Conservation (phyloP, 192 early-diverging fungal genomes). For the Backusella australiensis region DNA sequence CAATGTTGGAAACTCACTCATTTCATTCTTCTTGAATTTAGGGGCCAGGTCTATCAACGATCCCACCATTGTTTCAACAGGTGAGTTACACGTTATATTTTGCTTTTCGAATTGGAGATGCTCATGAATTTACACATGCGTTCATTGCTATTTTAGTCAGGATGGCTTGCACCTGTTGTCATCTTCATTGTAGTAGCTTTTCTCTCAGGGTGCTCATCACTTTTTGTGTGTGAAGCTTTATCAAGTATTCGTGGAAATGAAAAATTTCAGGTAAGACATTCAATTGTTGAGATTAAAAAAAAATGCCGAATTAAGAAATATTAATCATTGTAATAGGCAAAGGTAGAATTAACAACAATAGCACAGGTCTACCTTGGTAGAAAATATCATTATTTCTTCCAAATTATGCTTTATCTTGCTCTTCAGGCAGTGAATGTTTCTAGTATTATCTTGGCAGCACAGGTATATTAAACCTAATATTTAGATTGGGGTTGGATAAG, state of each 20-base stretch:
- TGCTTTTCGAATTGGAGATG: background rate
- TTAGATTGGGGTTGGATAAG: background rate
- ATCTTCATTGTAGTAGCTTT: conserved; percentile 54
- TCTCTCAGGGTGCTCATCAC: conserved; percentile 56
- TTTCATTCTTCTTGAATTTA: background rate
- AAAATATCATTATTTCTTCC: conserved; percentile 58
- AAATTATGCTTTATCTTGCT: conserved; percentile 62
- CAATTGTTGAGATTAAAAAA: background rate
- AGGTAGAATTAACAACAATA: conserved; percentile 71
- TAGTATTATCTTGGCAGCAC: conserved; percentile 66
- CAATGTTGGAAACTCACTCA: background rate
- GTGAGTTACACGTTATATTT: conserved; percentile 47
- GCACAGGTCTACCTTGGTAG: conserved; percentile 65
- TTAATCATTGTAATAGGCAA: conserved; percentile 32
- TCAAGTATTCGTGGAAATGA: conserved; percentile 71
- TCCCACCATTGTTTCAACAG: conserved; percentile 58
- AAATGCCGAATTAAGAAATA: background rate
- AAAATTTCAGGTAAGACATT: conserved; percentile 54
- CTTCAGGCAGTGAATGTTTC: conserved; percentile 71
- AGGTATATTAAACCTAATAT: conserved; percentile 35
- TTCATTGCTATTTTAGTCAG: conserved; percentile 34
- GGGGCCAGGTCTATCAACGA: conserved; percentile 32
- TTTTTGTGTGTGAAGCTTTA: conserved; percentile 73
- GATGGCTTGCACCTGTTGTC: conserved; percentile 40
- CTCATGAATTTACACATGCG: background rate